phyloP scores from a whole-genome alignment of 768 basidiomycete species.

The Porpolomopsis calyptriformis region DNA sequence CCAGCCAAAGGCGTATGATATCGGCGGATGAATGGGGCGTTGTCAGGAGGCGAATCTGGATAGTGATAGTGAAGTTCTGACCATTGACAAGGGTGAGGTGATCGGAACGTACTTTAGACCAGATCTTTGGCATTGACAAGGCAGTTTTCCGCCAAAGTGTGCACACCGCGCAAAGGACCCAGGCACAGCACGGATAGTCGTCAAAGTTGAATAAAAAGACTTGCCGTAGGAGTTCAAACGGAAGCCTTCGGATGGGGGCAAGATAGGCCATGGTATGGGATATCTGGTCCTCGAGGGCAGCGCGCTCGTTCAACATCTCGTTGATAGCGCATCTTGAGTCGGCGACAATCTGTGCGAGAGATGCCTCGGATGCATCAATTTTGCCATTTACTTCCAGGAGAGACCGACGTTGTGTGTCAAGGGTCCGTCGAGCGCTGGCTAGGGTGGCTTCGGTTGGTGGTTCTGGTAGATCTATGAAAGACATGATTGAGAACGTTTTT shows the following conservation, averaged over 20 bases:
- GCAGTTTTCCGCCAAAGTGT: conserved; percentile 55
- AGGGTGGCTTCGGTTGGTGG: conserved; percentile 50
- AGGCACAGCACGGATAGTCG: conserved; percentile 61
- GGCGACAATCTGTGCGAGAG: conserved; percentile 47
- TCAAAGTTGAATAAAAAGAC: conserved; percentile 65
- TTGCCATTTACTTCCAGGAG: conserved; percentile 29
- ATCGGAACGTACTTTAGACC: conserved; percentile 55
- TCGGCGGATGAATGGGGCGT: conserved; percentile 63
- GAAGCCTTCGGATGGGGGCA: conserved; percentile 61
- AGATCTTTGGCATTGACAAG: conserved; percentile 55
- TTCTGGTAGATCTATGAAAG: conserved; percentile 25
- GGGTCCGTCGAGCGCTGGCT: conserved; percentile 38
- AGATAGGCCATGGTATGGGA: conserved; percentile 50
- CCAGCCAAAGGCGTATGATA: conserved; percentile 73
- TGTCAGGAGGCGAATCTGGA: conserved; percentile 64
- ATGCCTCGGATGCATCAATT: conserved; percentile 44
- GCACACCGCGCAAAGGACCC: conserved; percentile 65
- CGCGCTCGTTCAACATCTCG: conserved; percentile 41
- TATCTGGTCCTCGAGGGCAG: conserved; percentile 37
- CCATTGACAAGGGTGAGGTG: background rate
- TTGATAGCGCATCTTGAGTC: conserved; percentile 45
- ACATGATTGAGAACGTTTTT: conserved; percentile 19
- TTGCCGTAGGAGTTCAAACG: conserved; percentile 60
- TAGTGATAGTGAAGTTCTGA: background rate
- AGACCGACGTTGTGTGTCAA: conserved; percentile 26